phyloP scores from a whole-genome alignment of 164 flowering plant species.

The Amborella trichopoda region DNA sequence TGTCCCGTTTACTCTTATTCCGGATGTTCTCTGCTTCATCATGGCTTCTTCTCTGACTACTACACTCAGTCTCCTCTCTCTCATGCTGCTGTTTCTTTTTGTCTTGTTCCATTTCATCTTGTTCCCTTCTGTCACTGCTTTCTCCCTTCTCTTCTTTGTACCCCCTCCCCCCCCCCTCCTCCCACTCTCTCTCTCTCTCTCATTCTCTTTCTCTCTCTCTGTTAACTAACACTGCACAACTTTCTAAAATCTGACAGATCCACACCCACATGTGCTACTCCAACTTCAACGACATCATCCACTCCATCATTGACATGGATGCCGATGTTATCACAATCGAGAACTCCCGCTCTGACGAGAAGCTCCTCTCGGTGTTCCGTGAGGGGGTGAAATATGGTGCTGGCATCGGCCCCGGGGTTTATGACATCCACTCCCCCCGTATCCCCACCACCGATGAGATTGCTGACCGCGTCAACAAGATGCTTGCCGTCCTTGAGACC shows the following conservation, averaged over 20 bases:
- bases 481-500: slow-evolving; percentile 90
- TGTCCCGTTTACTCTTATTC: no score
- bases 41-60: no score
- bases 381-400: slow-evolving; percentile 94
- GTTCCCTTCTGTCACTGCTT: no score
- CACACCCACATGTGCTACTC: slow-evolving; percentile 91
- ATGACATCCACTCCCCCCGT: slow-evolving; percentile 93
- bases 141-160: no score
- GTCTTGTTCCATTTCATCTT: no score
- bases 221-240: no score
- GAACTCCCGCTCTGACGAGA: slow-evolving; percentile 94
- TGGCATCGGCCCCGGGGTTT: slow-evolving; percentile 95
- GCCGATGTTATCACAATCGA: slow-evolving; percentile 93
- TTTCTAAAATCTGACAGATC: slow-evolving; percentile 43
- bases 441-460: slow-evolving; percentile 86
- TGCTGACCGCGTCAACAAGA: slow-evolving; percentile 82
- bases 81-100: no score
- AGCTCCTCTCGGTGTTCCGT: slow-evolving; percentile 91
- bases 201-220: no score
- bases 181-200: no score
- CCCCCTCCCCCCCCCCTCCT: no score
- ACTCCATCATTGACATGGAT: slow-evolving; percentile 77
- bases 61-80: no score
- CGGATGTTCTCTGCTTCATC: no score
- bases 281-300: slow-evolving; percentile 69